Conservation (phyloP, 2,329 filamentous ascomycete species). For the Zymoseptoria passerinii region DNA sequence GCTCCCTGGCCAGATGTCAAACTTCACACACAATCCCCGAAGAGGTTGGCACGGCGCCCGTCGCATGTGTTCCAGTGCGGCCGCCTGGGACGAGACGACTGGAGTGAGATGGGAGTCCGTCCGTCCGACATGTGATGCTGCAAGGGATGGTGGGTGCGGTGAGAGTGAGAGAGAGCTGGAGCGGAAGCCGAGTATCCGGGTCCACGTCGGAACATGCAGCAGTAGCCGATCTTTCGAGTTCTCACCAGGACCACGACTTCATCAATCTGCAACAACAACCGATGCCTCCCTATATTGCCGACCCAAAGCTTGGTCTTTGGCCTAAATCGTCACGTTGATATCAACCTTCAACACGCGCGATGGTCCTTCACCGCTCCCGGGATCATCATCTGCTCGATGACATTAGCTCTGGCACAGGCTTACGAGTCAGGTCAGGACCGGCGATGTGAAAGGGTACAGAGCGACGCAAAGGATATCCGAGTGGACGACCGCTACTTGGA, state of each 20-base stretch:
- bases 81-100: not conserved
- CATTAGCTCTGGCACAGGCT: not conserved
- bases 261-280: not conserved
- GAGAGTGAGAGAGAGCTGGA: not conserved
- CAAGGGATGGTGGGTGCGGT: not conserved
- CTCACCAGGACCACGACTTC: not conserved
- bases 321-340: not conserved
- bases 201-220: not conserved
- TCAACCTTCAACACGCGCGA: not conserved
- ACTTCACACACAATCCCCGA: slow-evolving; percentile 6
- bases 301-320: not conserved
- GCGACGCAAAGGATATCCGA: not conserved
- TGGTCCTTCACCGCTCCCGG: not conserved
- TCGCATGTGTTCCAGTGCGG: not conserved
- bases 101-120: not conserved
- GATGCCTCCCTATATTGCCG: not conserved
- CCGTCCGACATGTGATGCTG: not conserved
- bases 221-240: not conserved
- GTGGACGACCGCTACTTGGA: not conserved
- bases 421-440: not conserved
- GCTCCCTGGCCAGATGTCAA: slow-evolving; percentile 13
- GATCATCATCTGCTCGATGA: not conserved
- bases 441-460: not conserved
- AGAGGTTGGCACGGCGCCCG: not conserved
- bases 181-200: not conserved